Conservation (phyloP, 441 rosid genomes). For the Omphalea diandra region DNA sequence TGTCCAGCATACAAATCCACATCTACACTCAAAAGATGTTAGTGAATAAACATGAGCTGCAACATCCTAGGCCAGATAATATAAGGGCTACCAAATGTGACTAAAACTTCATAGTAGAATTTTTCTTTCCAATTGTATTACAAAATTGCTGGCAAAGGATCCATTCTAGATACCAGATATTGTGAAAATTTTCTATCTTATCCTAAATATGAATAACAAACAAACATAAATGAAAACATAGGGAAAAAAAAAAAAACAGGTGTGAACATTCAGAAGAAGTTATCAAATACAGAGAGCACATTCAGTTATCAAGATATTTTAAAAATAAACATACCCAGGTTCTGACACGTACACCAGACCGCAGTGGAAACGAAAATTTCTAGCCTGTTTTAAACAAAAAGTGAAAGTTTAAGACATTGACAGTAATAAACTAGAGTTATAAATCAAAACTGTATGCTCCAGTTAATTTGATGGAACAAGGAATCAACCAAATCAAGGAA, state of each 20-base stretch:
- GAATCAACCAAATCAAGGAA: not conserved
- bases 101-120: not conserved
- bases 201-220: not conserved
- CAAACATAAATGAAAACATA: not conserved
- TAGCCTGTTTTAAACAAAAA: conserved; percentile 63
- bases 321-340: conserved; percentile 62
- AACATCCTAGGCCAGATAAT: not conserved
- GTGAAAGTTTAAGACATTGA: conserved; percentile 5
- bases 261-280: not conserved
- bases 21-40: not conserved
- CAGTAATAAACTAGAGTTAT: not conserved
- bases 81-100: not conserved
- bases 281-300: not conserved
- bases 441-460: not conserved
- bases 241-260: not conserved
- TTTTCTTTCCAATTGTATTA: not conserved
- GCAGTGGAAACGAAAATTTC: conserved; percentile 95
- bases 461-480: not conserved
- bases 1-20: not conserved
- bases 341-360: conserved; percentile 94
- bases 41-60: not conserved
- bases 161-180: not conserved
- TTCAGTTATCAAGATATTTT: not conserved
- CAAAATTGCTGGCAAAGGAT: not conserved
- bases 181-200: not conserved